Percentiles rank a stretch among this genome's conserved stretches.
Evolutionary conservation across 2,329 filamentous ascomycete genomes (phyloP).

Genomic region (Botrytis tulipae): DNA sequence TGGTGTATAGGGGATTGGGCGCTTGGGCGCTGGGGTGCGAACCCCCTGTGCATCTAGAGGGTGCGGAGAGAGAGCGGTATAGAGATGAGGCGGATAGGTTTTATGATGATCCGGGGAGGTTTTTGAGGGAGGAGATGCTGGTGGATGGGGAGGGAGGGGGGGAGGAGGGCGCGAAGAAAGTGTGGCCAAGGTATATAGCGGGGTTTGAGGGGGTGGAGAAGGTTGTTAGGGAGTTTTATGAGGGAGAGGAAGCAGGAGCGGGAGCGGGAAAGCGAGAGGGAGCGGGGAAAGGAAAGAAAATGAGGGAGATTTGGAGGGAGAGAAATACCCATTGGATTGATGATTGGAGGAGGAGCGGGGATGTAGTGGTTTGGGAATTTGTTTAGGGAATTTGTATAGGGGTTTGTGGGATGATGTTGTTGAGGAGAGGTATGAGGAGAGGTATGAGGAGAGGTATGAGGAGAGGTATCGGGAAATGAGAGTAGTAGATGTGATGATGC

Average conservation of each 20-base stretch:
- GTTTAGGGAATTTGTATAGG: conserved; percentile 44
- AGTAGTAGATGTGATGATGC: too few relatives aligned
- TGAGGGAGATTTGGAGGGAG: conserved; percentile 46
- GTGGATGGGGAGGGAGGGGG: conserved; percentile 8
- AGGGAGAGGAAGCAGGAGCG: conserved; percentile 22
- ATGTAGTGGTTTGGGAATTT: conserved; percentile 59
- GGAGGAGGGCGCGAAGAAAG: neutral
- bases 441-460: too few relatives aligned
- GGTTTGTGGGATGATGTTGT: too few relatives aligned
- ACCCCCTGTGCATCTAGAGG: conserved; percentile 69
- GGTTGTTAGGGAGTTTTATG: conserved; percentile 37
- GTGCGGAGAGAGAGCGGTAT: conserved; percentile 64
- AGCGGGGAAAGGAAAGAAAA: conserved; percentile 44
- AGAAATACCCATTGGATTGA: conserved; percentile 64
- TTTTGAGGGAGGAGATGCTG: conserved; percentile 47
- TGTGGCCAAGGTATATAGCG: conserved; percentile 56
- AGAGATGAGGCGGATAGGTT: conserved; percentile 90
- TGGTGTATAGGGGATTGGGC: conserved; percentile 70
- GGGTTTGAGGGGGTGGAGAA: conserved; percentile 59
- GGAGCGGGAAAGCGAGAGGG: conserved; percentile 46
- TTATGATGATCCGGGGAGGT: conserved; percentile 63
- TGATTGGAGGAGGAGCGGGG: conserved; percentile 55
- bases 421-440: neutral
- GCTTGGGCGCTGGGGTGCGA: conserved; percentile 90
- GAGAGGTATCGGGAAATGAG: too few relatives aligned